A percentile compares a stretch with the other conserved stretches of the same genome.
phyloP scores from a whole-genome alignment of 805 yeast genomes.

The Sugiyamaella qingdaonensis region DNA sequence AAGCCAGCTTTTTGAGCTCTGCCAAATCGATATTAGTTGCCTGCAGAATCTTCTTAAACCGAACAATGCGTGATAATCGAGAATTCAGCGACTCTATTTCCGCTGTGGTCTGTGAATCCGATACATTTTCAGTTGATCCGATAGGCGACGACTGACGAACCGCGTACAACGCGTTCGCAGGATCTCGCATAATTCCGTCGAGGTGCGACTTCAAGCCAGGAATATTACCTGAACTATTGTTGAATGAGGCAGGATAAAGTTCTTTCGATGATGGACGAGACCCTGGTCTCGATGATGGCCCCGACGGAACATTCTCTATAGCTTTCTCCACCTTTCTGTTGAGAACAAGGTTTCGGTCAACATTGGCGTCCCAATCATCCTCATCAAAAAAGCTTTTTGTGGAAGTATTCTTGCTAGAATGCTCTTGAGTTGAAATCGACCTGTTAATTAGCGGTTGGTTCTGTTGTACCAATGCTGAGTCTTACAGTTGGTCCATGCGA shows the following conservation, averaged over 20 bases:
- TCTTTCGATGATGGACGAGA: constrained; percentile 7
- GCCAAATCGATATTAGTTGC: constrained; percentile 55
- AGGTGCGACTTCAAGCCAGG: constrained; percentile 21
- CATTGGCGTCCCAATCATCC: constrained; percentile 90
- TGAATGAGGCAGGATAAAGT: constrained; percentile 8
- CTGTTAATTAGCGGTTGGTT: background rate
- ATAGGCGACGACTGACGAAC: constrained; percentile 14
- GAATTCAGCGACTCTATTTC: constrained; percentile 58
- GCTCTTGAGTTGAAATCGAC: background rate
- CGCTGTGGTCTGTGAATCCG: constrained; percentile 35
- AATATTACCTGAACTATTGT: background rate
- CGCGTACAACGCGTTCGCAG: constrained; percentile 29
- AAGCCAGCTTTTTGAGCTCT: constrained; percentile 72
- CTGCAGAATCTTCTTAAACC: constrained; percentile 60
- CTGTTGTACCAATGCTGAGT: background rate
- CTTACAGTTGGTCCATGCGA: constrained; percentile 17
- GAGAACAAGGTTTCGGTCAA: constrained; percentile 34
- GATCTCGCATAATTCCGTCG: constrained; percentile 25
- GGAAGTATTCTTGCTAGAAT: constrained; percentile 39
- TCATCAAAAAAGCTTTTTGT: constrained; percentile 45
- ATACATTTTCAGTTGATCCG: constrained; percentile 7
- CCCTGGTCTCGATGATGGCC: constrained; percentile 14
- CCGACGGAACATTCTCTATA: constrained; percentile 23
- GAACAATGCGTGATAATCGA: constrained; percentile 54
- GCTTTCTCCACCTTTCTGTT: constrained; percentile 17